phyloP scores from a whole-genome alignment of 331 rosid species.

The Arachis monticola region DNA sequence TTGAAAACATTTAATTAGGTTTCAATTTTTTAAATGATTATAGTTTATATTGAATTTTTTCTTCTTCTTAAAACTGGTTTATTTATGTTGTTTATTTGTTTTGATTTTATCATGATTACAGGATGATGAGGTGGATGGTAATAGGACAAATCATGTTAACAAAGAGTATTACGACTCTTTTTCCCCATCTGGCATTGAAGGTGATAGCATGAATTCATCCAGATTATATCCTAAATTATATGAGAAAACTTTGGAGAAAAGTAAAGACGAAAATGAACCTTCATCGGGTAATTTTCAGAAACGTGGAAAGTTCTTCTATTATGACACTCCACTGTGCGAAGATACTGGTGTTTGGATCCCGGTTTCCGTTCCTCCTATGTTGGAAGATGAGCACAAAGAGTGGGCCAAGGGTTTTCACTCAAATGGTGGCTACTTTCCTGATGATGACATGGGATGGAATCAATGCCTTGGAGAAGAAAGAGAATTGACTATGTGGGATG shows the following conservation, averaged over 20 bases:
- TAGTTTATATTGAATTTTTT: not conserved
- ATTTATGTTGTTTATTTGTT: conserved; percentile 28
- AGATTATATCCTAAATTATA: conserved; percentile 46
- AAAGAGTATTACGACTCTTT: conserved; percentile 33
- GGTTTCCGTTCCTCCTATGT: conserved; percentile 96
- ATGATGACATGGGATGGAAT: conserved; percentile 87
- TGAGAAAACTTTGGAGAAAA: conserved; percentile 40
- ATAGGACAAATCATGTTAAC: conserved; percentile 23
- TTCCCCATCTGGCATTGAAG: conserved; percentile 29
- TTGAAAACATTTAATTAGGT: conserved; percentile 4
- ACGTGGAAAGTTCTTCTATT: conserved; percentile 69
- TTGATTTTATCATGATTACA: conserved; percentile 41
- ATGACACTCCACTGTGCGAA: conserved; percentile 71
- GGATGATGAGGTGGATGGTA: conserved; percentile 50
- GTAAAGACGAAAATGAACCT: conserved; percentile 39
- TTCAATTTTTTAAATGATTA: conserved; percentile 6
- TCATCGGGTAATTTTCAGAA: conserved; percentile 42
- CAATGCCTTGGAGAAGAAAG: conserved; percentile 73
- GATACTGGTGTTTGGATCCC: conserved; percentile 99
- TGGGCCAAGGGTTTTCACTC: conserved; percentile 68
- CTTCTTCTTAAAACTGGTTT: not conserved
- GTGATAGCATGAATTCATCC: conserved; percentile 27
- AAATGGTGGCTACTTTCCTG: conserved; percentile 86
- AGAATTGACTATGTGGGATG: conserved; percentile 99
- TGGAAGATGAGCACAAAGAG: conserved; percentile 75